Evolutionary conservation across 2,329 filamentous ascomycete genomes (phyloP), one percentile per base, ranked within the genome.

Genomic region (Cytospora paraplurivora): DNA sequence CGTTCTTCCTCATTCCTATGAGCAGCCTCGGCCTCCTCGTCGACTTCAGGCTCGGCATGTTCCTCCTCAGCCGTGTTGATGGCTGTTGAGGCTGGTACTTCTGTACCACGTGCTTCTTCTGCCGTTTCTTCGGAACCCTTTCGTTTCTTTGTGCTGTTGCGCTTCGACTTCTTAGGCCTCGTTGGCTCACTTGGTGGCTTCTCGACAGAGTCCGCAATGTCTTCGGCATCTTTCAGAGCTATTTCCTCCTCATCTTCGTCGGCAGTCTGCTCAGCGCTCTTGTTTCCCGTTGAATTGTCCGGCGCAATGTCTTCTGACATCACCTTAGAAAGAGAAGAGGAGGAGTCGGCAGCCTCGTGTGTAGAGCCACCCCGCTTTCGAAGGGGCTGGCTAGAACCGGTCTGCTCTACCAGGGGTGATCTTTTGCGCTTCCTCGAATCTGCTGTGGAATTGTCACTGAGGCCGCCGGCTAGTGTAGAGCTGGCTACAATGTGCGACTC

Each of bases 1-100:
- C 87, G 73, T 71, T 88, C 86, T 84, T 91, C 88, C 64, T 87
- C 84, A 65, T 88, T 87, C 60, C 76, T 86, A 57, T 83, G 80
- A 21, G 79, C 82, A 55, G 78, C 81, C 67, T 88, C 86, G 3
- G 80, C 78, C 67, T 88, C 86, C 66, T 86, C 85, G 67, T 86
- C 83, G 62, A 80, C 77, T 69, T 87, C 85, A 68, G 78, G 77
- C 62, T 87, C 83, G 54, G 73, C 77, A 47, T 78, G 79, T 51
- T 78, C 79, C 27, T 77, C 76, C 17, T 75, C 75, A 7, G 67
- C 66, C 49, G 62, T 61, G 53, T 63, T 59, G 17, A 37, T 47
- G 27, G 57, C 50, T 56, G 52, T 55, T 41, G 59, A 38, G 49
- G 50, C 35, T 12, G 57, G 62, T 34, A 62, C 61, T 0, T 67